Evolutionary conservation across 768 basidiomycete species (phyloP).

Genomic region (Mycena vitilis): DNA sequence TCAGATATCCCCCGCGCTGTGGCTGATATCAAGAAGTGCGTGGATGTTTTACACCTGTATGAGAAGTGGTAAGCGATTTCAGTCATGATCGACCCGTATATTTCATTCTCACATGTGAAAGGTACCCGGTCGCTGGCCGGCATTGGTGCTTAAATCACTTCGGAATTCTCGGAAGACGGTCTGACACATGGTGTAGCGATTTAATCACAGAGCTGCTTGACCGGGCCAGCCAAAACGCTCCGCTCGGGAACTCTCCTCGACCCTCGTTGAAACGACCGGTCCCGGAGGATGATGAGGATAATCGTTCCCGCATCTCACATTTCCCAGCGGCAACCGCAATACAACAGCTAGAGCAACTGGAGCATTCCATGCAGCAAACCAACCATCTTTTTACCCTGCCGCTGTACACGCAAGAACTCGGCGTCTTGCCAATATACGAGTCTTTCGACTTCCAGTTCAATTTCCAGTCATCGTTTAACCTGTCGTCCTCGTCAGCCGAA

Average conservation of each 20-base stretch:
- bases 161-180: no score
- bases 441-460: background rate
- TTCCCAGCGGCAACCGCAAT: background rate
- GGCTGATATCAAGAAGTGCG: conserved; percentile 53
- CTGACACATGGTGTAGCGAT: conserved; percentile 1
- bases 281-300: background rate
- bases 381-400: conserved; percentile 5
- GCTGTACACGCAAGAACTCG: background rate
- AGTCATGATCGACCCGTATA: background rate
- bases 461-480: background rate
- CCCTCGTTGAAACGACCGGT: conserved; percentile 13
- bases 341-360: conserved; percentile 16
- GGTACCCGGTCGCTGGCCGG: conserved; percentile 18
- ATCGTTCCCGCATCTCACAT: background rate
- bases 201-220: conserved; percentile 26
- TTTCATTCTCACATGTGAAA: background rate
- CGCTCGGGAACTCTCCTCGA: background rate
- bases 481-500: no score
- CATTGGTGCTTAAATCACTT: no score
- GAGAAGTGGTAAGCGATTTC: conserved; percentile 16
- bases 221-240: conserved; percentile 2
- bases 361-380: conserved; percentile 9
- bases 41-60: conserved; percentile 40
- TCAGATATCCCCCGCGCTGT: conserved; percentile 47
- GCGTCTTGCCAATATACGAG: background rate